Percentiles rank a stretch among this genome's conserved stretches.
phyloP scores from a whole-genome alignment of 2,329 filamentous ascomycete genomes.

The Pseudocercospora musae region DNA sequence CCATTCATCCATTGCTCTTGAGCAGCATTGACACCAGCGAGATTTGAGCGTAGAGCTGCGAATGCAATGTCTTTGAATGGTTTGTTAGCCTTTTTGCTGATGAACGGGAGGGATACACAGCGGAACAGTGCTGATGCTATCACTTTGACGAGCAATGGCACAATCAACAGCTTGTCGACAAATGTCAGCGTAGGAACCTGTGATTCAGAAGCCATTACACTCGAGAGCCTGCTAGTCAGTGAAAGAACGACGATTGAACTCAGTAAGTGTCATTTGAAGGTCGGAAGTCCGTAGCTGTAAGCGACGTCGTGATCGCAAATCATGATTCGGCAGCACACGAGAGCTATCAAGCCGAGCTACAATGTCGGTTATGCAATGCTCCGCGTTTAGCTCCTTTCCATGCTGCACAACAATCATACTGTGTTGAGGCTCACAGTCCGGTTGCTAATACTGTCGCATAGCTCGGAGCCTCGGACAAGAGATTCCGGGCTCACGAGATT shows the following conservation, averaged over 20 bases:
- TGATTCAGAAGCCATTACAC: neutral
- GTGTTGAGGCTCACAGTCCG: neutral
- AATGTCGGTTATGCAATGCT: neutral
- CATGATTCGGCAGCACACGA: neutral
- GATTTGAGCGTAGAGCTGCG: constrained; percentile 25
- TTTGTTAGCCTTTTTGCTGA: constrained; percentile 29
- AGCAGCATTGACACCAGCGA: constrained; percentile 27
- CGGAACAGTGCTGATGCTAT: constrained; percentile 34
- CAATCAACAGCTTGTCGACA: constrained; percentile 16
- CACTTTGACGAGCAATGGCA: constrained; percentile 27
- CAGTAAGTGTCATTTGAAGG: neutral
- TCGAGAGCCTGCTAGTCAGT: neutral
- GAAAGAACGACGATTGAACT: neutral
- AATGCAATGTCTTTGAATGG: constrained; percentile 30
- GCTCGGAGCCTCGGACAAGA: too few relatives aligned
- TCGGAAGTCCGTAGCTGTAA: neutral
- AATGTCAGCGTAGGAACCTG: neutral
- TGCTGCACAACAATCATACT: neutral
- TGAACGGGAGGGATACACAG: constrained; percentile 35
- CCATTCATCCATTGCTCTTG: constrained; percentile 38
- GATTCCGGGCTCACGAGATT: neutral
- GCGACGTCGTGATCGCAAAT: neutral
- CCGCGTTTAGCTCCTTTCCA: neutral
- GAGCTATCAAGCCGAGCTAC: neutral
- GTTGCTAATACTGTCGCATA: neutral